A percentile compares a stretch with the other conserved stretches of the same genome.
Evolutionary conservation across 345 rosid genomes (phyloP).

Genomic region (Eucalyptus polyanthemos): DNA sequence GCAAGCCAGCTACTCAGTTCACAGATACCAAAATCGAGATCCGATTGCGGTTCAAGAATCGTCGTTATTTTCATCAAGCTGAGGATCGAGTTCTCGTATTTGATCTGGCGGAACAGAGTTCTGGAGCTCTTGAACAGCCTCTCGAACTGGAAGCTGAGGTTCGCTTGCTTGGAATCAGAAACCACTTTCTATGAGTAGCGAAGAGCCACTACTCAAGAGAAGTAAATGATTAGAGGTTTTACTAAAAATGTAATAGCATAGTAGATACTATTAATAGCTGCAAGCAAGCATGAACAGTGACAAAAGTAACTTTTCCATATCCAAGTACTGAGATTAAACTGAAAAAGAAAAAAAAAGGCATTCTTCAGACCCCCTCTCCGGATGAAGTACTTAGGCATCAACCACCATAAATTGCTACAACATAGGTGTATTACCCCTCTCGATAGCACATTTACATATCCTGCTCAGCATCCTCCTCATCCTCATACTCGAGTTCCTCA

Average conservation of each 20-base stretch:
- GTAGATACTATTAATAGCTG: neutral
- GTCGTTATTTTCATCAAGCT: neutral
- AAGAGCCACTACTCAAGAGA: neutral
- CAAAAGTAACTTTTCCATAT: neutral
- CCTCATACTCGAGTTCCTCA: constrained; percentile 12
- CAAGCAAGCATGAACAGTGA: neutral
- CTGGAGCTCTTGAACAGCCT: neutral
- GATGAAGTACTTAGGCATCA: neutral
- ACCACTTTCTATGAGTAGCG: neutral
- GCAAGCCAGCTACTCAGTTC: neutral
- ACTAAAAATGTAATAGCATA: neutral
- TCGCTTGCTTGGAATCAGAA: neutral
- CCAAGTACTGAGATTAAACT: neutral
- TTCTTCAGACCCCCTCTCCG: neutral
- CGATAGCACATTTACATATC: neutral
- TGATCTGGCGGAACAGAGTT: neutral
- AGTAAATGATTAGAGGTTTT: neutral
- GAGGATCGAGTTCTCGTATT: neutral
- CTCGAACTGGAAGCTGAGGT: neutral
- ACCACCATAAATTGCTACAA: neutral
- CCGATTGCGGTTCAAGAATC: neutral
- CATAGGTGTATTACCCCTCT: neutral
- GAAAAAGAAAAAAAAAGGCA: neutral
- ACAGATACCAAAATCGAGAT: neutral
- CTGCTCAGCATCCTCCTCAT: constrained; percentile 4